Evolutionary conservation across 164 flowering plant genomes (phyloP).

Genomic region (Hamamelis virginiana): DNA sequence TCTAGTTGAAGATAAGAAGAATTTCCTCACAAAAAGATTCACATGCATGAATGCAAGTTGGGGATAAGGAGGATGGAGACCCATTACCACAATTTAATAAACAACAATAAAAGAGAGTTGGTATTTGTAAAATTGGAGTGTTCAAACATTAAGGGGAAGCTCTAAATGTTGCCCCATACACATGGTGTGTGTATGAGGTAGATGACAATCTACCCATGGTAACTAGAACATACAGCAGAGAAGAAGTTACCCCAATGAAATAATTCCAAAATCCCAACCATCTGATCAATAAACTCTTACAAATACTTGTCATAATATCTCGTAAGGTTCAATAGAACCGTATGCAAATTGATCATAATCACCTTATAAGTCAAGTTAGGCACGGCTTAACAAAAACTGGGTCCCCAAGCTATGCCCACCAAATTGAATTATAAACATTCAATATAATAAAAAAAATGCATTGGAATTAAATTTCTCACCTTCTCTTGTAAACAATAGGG

Average conservation of each 20-base stretch:
- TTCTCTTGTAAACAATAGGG: not conserved
- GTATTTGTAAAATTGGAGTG: too few species aligned
- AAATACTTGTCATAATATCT: not conserved
- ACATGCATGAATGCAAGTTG: slow-evolving; percentile 34
- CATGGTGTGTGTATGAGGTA: too few species aligned
- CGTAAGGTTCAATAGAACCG: not conserved
- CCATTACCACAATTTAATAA: not conserved
- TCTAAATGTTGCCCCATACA: too few species aligned
- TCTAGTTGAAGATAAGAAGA: slow-evolving; percentile 26
- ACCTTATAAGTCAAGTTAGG: not conserved
- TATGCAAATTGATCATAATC: not conserved
- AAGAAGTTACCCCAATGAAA: not conserved
- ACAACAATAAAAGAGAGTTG: too few species aligned
- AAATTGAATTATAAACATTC: not conserved
- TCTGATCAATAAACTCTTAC: not conserved
- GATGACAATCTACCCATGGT: too few species aligned
- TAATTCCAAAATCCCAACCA: not conserved
- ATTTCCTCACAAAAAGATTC: slow-evolving; percentile 33
- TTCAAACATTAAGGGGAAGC: too few species aligned
- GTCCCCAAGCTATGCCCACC: not conserved
- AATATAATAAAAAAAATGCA: not conserved
- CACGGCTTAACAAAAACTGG: not conserved
- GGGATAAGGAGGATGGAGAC: slow-evolving; percentile 24
- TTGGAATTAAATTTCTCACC: slow-evolving; percentile 10
- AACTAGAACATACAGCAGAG: too few species aligned